Evolutionary conservation across 768 basidiomycete species (phyloP).

Genomic region (Paxillus ammoniavirescens): DNA sequence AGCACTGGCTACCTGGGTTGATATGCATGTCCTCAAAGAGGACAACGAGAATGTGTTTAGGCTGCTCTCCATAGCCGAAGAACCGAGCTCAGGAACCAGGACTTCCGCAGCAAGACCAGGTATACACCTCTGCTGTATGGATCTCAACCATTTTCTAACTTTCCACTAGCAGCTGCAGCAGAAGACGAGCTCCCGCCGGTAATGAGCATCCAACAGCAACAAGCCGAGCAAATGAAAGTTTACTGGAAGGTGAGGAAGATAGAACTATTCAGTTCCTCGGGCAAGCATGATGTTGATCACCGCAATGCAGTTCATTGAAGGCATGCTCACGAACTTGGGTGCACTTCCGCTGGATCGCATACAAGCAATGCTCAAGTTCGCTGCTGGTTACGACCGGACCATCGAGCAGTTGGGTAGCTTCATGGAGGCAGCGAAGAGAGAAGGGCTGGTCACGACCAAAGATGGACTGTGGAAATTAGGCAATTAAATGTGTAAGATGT

Average conservation of each 20-base stretch:
- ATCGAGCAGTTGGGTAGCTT: slow-evolving; percentile 76
- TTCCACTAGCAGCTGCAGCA: slow-evolving; percentile 22
- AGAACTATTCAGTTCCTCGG: neutral
- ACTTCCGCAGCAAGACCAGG: slow-evolving; percentile 24
- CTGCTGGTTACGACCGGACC: slow-evolving; percentile 77
- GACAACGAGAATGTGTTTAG: slow-evolving; percentile 57
- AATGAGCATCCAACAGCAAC: slow-evolving; percentile 64
- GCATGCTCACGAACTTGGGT: slow-evolving; percentile 88
- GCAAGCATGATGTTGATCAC: neutral
- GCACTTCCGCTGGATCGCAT: slow-evolving; percentile 76
- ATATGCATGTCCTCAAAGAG: slow-evolving; percentile 77
- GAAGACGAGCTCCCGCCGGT: slow-evolving; percentile 51
- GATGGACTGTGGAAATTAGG: slow-evolving; percentile 71
- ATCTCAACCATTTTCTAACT: neutral
- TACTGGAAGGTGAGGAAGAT: slow-evolving; percentile 72
- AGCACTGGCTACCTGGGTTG: slow-evolving; percentile 81
- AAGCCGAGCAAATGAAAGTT: slow-evolving; percentile 82
- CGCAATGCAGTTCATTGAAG: slow-evolving; percentile 71
- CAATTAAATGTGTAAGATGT: neutral
- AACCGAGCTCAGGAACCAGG: slow-evolving; percentile 30
- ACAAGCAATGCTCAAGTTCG: slow-evolving; percentile 84
- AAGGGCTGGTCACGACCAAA: slow-evolving; percentile 68
- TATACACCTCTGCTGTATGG: slow-evolving; percentile 4
- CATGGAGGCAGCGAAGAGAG: slow-evolving; percentile 77
- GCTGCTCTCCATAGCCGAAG: slow-evolving; percentile 63